phyloP scores from a whole-genome alignment of 23 red algal genomes.

The Gracilariopsis chorda region DNA sequence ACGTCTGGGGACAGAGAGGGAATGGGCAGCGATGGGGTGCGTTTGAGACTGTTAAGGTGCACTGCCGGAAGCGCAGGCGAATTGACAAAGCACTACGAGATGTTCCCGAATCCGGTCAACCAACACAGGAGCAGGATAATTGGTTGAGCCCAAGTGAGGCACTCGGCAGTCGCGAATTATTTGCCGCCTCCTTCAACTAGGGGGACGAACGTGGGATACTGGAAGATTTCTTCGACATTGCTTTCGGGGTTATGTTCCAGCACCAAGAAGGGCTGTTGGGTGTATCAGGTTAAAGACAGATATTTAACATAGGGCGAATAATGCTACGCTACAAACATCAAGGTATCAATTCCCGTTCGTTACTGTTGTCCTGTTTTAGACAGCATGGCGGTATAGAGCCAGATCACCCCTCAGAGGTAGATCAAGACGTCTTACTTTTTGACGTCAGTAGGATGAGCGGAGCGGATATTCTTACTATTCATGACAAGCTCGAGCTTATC shows the following conservation, averaged over 20 bases:
- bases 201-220: not conserved
- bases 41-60: not conserved
- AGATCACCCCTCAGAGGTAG: not conserved
- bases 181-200: not conserved
- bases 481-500: not conserved
- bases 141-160: not conserved
- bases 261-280: not conserved
- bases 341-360: not conserved
- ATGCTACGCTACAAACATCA: not conserved
- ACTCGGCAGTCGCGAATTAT: not conserved
- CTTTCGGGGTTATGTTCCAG: conserved; percentile 1
- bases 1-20: not conserved
- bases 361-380: conserved; percentile 8
- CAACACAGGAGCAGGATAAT: too few relatives aligned
- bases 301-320: not conserved
- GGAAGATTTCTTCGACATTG: not conserved
- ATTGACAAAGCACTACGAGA: too few relatives aligned
- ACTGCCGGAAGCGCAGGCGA: too few relatives aligned
- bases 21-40: not conserved
- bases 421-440: not conserved
- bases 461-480: conserved; percentile 1
- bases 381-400: not conserved
- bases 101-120: too few relatives aligned
- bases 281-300: not conserved
- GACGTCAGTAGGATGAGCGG: conserved; percentile 16